These are phyloP conservation scores for Aspergillus flavus DNA, from an alignment of 2,329 filamentous ascomycete genomes.

Conservation along the genomic window DNA sequence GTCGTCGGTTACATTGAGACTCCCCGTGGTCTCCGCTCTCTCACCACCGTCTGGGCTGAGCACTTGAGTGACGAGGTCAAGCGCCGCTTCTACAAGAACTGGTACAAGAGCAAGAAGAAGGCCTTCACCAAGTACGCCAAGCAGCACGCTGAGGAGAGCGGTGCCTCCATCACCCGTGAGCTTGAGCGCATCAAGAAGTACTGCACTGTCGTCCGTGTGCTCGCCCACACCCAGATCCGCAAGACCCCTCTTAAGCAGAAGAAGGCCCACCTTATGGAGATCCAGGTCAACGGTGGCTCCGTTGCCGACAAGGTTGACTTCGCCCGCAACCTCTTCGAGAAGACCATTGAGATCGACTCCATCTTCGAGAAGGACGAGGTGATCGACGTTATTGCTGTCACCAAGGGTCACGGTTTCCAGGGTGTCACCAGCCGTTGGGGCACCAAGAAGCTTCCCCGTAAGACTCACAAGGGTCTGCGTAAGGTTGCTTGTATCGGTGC, in stretches of 20 bases:
- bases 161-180: constrained; percentile 89
- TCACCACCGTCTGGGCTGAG: constrained; percentile 99
- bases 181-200: constrained; percentile 99
- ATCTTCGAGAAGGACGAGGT: constrained; percentile 99
- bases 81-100: constrained; percentile 99
- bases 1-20: constrained; percentile 99
- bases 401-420: constrained; percentile 98
- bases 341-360: constrained; percentile 88
- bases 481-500: constrained; percentile 99
- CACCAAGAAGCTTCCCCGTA: constrained; percentile 99
- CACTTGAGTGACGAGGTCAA: constrained; percentile 98
- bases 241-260: constrained; percentile 99
- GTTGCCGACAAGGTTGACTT: constrained; percentile 96
- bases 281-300: constrained; percentile 98
- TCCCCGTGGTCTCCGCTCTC: constrained; percentile 96
- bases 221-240: constrained; percentile 99
- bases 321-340: constrained; percentile 96
- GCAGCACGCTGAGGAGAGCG: constrained; percentile 95
- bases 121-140: constrained; percentile 99
- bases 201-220: constrained; percentile 98
- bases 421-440: constrained; percentile 98
- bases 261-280: constrained; percentile 99
- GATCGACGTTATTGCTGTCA: constrained; percentile 98
- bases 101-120: constrained; percentile 99
- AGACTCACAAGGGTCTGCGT: constrained; percentile 99